phyloP scores from a whole-genome alignment of 768 basidiomycete species.

The Tricholoma flavovirens region DNA sequence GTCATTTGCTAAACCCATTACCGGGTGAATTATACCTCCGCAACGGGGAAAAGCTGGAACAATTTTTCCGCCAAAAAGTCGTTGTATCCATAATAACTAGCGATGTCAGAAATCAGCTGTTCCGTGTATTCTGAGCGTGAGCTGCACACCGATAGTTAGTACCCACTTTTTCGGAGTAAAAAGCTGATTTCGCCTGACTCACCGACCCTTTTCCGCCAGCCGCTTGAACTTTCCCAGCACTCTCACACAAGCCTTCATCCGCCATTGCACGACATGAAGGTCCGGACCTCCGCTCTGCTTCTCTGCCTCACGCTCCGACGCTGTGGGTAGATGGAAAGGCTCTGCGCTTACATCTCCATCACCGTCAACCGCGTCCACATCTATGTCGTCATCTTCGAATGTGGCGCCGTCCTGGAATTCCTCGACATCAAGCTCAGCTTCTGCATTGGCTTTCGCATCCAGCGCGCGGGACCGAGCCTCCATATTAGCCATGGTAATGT shows the following conservation, averaged over 20 bases:
- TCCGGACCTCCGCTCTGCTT: slow-evolving; percentile 64
- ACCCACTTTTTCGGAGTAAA: slow-evolving; percentile 6
- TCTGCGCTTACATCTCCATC: slow-evolving; percentile 44
- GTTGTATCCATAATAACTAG: slow-evolving; percentile 97
- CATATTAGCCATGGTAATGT: slow-evolving; percentile 74
- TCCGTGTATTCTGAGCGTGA: slow-evolving; percentile 86
- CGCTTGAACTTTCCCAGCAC: slow-evolving; percentile 69
- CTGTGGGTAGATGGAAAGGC: slow-evolving; percentile 61
- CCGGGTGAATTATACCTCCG: slow-evolving; percentile 54
- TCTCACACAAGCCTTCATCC: slow-evolving; percentile 74
- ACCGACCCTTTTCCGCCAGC: slow-evolving; percentile 65
- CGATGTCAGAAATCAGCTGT: slow-evolving; percentile 85
- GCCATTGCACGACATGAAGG: slow-evolving; percentile 66
- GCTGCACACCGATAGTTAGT: slow-evolving; percentile 33
- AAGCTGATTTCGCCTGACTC: slow-evolving; percentile 19
- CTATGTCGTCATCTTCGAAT: slow-evolving; percentile 41
- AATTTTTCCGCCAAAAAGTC: slow-evolving; percentile 92
- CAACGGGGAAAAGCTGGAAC: slow-evolving; percentile 87
- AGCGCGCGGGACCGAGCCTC: slow-evolving; percentile 74
- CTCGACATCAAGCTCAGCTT: slow-evolving; percentile 63
- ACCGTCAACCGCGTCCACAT: slow-evolving; percentile 37
- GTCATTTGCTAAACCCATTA: slow-evolving; percentile 7
- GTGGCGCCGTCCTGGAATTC: slow-evolving; percentile 55
- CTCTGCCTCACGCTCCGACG: slow-evolving; percentile 69
- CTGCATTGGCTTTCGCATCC: slow-evolving; percentile 59